These are phyloP conservation scores for Asterochloris sp. DNA, from an alignment of 139 green algal species.

Conservation along the genomic window DNA sequence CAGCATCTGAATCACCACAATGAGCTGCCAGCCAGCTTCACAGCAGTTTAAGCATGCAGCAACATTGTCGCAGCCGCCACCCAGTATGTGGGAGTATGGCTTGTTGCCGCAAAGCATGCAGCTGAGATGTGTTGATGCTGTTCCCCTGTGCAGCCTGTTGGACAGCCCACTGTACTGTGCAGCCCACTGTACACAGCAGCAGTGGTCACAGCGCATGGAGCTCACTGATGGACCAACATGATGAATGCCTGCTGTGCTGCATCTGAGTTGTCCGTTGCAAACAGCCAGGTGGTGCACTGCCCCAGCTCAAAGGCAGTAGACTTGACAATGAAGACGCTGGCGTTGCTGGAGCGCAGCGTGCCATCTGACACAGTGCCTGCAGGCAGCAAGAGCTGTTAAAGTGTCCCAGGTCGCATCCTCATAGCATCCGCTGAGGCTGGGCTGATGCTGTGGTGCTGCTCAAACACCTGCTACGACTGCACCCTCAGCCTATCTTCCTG, in stretches of 20 bases:
- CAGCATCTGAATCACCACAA: background rate
- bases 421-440: no score
- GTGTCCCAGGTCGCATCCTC: no score
- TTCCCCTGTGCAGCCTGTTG: no score
- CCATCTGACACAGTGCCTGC: conserved; percentile 5
- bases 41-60: background rate
- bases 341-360: conserved; percentile 2
- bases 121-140: background rate
- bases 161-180: background rate
- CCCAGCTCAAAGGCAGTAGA: conserved; percentile 7
- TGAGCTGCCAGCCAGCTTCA: background rate
- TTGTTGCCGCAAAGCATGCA: background rate
- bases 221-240: conserved; percentile 2
- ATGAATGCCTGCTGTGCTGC: conserved; percentile 4
- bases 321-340: conserved; percentile 9
- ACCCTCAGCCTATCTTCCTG: no score
- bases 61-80: background rate
- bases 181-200: background rate
- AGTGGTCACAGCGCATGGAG: background rate
- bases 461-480: no score
- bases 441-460: no score
- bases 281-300: conserved; percentile 1
- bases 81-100: background rate
- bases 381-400: no score
- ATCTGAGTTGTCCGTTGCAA: conserved; percentile 12